phyloP scores from a whole-genome alignment of 177 flowering plant genomes.

The Vitis hybrid region DNA sequence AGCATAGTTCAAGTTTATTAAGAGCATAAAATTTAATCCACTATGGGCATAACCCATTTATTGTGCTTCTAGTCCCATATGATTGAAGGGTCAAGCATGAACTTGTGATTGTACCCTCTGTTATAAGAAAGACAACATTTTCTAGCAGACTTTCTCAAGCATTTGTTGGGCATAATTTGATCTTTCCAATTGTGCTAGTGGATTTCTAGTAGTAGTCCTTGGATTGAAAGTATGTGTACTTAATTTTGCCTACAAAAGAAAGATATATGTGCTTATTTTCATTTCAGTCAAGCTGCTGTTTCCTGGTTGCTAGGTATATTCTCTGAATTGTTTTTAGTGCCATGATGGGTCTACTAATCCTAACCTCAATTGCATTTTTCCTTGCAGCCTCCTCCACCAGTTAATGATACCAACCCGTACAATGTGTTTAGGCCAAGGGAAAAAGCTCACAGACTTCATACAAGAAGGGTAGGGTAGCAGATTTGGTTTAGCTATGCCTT shows the following conservation, averaged over 20 bases:
- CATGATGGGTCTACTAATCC: slow-evolving; percentile 8
- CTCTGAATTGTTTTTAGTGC: not conserved
- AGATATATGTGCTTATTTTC: not conserved
- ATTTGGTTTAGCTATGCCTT: slow-evolving; percentile 4
- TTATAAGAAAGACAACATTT: not conserved
- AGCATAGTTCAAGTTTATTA: too few relatives aligned
- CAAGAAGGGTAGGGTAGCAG: slow-evolving; percentile 74
- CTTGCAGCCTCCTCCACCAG: slow-evolving; percentile 95
- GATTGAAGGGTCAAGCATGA: too few relatives aligned
- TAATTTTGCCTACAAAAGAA: not conserved
- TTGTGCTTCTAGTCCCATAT: too few relatives aligned
- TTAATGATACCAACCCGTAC: slow-evolving; percentile 96
- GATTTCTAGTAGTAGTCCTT: not conserved
- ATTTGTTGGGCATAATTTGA: not conserved
- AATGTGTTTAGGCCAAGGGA: slow-evolving; percentile 99
- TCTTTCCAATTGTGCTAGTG: not conserved
- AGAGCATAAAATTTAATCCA: not conserved
- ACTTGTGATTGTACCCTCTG: not conserved
- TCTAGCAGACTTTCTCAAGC: not conserved
- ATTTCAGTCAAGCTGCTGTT: not conserved
- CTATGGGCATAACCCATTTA: not conserved
- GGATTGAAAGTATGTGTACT: not conserved
- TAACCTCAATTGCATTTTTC: slow-evolving; percentile 6
- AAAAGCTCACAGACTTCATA: slow-evolving; percentile 94
- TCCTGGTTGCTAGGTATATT: not conserved